These are phyloP conservation scores for Septoria petroselini DNA, from an alignment of 2,329 filamentous ascomycete genomes.

Conservation along the genomic window DNA sequence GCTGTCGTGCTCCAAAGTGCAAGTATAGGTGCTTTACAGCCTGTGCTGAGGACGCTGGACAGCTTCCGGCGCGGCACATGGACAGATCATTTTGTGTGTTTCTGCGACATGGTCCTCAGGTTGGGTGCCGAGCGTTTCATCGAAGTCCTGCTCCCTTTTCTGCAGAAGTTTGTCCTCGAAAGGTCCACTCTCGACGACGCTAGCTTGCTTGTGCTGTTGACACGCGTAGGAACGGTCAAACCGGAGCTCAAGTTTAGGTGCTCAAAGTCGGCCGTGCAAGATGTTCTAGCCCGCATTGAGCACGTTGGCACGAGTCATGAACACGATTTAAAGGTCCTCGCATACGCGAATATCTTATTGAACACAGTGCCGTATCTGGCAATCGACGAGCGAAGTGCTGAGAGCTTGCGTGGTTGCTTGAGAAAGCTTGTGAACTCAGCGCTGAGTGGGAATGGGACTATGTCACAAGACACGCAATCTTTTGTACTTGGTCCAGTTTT, in stretches of 20 bases:
- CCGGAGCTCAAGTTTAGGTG: constrained; percentile 15
- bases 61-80: constrained; percentile 63
- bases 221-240: constrained; percentile 15
- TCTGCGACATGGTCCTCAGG: constrained; percentile 77
- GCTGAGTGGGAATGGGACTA: constrained; percentile 4
- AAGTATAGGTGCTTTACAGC: constrained; percentile 74
- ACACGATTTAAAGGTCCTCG: constrained; percentile 4
- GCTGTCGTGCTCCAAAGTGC: constrained; percentile 71
- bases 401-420: constrained; percentile 9
- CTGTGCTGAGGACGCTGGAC: constrained; percentile 64
- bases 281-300: constrained; percentile 2
- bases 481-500: constrained; percentile 29
- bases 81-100: constrained; percentile 72
- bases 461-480: constrained; percentile 2
- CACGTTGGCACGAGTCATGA: background rate
- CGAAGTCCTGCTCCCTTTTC: constrained; percentile 72
- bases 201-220: constrained; percentile 16
- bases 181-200: constrained; percentile 26
- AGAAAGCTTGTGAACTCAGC: constrained; percentile 18
- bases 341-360: constrained; percentile 20
- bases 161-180: constrained; percentile 78
- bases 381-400: constrained; percentile 10
- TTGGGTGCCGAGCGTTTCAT: constrained; percentile 72
- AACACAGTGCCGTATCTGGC: constrained; percentile 22
- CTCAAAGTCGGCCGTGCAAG: background rate